phyloP scores from a whole-genome alignment of 2,329 filamentous ascomycete species.

The Meredithiella fracta region DNA sequence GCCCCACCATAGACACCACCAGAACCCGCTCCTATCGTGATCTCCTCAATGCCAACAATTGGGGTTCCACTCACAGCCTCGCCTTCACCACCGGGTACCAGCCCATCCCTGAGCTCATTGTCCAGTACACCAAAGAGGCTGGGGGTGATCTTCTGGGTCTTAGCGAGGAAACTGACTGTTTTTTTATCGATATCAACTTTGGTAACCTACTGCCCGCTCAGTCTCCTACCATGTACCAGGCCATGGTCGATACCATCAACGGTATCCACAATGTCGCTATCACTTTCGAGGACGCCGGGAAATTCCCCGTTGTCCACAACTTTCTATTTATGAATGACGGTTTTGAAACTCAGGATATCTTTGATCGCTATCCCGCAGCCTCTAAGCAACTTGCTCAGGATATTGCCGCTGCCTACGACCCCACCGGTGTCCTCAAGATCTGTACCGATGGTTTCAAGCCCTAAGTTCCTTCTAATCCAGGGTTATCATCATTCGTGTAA shows the following conservation, averaged over 20 bases:
- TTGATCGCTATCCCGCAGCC: slow-evolving; percentile 24
- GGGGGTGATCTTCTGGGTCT: slow-evolving; percentile 26
- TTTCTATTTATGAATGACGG: slow-evolving; percentile 30
- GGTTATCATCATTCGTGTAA: neutral
- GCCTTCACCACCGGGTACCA: slow-evolving; percentile 26
- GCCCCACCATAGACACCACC: slow-evolving; percentile 19
- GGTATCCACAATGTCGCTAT: slow-evolving; percentile 15
- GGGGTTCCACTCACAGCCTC: slow-evolving; percentile 21
- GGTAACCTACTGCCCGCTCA: slow-evolving; percentile 16
- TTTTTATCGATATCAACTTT: slow-evolving; percentile 17
- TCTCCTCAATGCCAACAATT: slow-evolving; percentile 14
- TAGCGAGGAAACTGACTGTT: slow-evolving; percentile 18
- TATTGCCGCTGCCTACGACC: slow-evolving; percentile 22
- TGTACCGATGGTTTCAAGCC: slow-evolving; percentile 21
- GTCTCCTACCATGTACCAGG: slow-evolving; percentile 14
- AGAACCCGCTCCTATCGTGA: slow-evolving; percentile 16
- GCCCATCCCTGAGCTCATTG: slow-evolving; percentile 25
- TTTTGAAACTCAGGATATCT: slow-evolving; percentile 23
- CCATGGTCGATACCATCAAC: slow-evolving; percentile 16
- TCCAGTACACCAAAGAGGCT: slow-evolving; percentile 22
- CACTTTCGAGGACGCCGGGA: slow-evolving; percentile 11
- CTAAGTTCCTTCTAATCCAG: slow-evolving; percentile 1
- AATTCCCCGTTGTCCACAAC: slow-evolving; percentile 1
- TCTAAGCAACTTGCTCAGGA: slow-evolving; percentile 21
- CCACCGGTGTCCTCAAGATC: slow-evolving; percentile 20